Percentiles rank a stretch among this genome's conserved stretches.
These are phyloP conservation scores for Claviceps capensis DNA, from an alignment of 2,329 filamentous ascomycete species.

Conservation along the genomic window DNA sequence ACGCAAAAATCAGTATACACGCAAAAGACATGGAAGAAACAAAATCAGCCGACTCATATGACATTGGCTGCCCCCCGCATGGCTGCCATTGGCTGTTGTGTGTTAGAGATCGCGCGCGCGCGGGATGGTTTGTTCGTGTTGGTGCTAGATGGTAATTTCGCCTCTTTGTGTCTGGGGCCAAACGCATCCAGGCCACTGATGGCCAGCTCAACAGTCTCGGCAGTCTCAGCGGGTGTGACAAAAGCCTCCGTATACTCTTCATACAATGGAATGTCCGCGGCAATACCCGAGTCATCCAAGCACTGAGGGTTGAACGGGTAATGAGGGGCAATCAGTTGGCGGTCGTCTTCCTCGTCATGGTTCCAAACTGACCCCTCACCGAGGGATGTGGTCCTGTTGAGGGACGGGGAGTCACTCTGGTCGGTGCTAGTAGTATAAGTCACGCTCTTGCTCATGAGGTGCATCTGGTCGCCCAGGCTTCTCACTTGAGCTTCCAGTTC, in stretches of 20 bases:
- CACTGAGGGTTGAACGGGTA: neutral
- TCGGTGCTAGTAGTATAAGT: slow-evolving; percentile 7
- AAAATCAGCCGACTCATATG: slow-evolving; percentile 7
- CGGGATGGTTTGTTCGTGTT: slow-evolving; percentile 52
- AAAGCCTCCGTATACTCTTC: slow-evolving; percentile 35
- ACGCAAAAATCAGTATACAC: no score
- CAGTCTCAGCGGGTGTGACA: slow-evolving; percentile 34
- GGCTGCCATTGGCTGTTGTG: slow-evolving; percentile 17
- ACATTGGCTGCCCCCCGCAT: slow-evolving; percentile 13
- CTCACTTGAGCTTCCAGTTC: slow-evolving; percentile 43
- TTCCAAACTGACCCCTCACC: slow-evolving; percentile 28
- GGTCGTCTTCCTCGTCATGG: slow-evolving; percentile 26
- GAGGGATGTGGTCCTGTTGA: slow-evolving; percentile 19
- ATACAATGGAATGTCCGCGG: slow-evolving; percentile 23
- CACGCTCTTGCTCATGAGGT: slow-evolving; percentile 29
- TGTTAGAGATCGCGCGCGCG: slow-evolving; percentile 40
- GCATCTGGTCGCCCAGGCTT: slow-evolving; percentile 35
- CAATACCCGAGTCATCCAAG: slow-evolving; percentile 23
- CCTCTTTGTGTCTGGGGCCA: slow-evolving; percentile 25
- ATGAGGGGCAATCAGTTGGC: neutral
- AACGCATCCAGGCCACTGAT: slow-evolving; percentile 25
- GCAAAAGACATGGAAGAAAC: neutral
- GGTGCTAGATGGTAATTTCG: slow-evolving; percentile 37
- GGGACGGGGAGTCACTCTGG: slow-evolving; percentile 18
- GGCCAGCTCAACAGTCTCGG: slow-evolving; percentile 36